Base-by-base conservation (phyloP, 164 flowering plant species). In the Dillenia suffruticosa region DNA sequence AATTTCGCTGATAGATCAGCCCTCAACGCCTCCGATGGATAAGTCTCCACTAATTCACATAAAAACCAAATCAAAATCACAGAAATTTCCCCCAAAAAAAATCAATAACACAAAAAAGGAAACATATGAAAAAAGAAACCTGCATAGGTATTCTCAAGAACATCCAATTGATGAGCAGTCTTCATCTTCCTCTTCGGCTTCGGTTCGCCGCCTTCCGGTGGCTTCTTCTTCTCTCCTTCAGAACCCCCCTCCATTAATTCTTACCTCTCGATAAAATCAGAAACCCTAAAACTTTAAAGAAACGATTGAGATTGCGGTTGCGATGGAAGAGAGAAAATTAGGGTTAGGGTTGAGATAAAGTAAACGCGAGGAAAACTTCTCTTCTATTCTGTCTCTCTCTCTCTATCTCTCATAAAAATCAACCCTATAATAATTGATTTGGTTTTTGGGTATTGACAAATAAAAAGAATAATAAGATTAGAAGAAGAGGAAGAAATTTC, bases 161-260 rank as follows among this genome's bases (percentile, higher is more conserved):
- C 68, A 62, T 86, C 92, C 63, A 92, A 70, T 81, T 89, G 96
- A 55, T 76, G 67, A 68, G 98, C 82, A 22, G 96, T 87, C 78
- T 92, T 92, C 96, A 92, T 89, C 66, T 86, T 82, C 54, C 98
- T 68, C 81, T 92, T 92, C 5, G 85, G 63, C 79, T 77, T 81
- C 40, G 48, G 58, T 60, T 82, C 73, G n/a, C 77, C 67, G 5
- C 73, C 75, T 49, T 73, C 83, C 10, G 68, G 70, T 9, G 69
- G 52, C 71, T 72, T 77, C 68, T 66, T 80, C 78, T 70, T 74
- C 64, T 77, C 79, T 26, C 52, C 82, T 49, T 82, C 92, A 10
- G 72, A 61, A 50, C 59, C 71, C 2, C 49, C 79, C 70, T 70
- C 85, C 89, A 81, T 83, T 59, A 46, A 17, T 45, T 19, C 53